Evolutionary conservation across 2,329 filamentous ascomycete species (phyloP).

Genomic region (Juglanconis juglandina): DNA sequence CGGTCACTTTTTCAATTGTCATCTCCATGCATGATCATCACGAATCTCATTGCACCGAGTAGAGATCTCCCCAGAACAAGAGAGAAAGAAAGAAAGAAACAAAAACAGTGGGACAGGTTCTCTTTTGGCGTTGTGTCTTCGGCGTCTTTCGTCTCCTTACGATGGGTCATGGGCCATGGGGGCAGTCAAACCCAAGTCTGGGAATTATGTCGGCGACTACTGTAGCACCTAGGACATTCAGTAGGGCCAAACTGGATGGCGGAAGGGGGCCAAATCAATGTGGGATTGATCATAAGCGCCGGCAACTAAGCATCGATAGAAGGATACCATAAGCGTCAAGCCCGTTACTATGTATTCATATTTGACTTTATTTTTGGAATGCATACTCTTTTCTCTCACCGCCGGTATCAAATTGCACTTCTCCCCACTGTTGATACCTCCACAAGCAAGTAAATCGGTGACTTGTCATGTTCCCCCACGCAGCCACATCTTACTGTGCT

Average conservation of each 20-base stretch:
- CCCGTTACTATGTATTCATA: too few species aligned
- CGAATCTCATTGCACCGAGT: neutral
- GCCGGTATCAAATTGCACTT: neutral
- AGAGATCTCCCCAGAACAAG: neutral
- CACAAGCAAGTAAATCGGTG: too few species aligned
- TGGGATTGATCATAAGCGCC: neutral
- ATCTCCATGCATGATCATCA: neutral
- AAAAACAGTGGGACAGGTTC: constrained; percentile 3
- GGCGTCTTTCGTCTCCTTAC: neutral
- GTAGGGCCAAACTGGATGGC: too few species aligned
- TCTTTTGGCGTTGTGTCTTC: neutral
- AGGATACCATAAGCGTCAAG: too few species aligned
- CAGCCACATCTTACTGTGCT: neutral
- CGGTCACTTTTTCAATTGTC: neutral
- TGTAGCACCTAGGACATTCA: neutral
- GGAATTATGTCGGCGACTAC: neutral
- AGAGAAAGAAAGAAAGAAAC: neutral
- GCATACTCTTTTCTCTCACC: too few species aligned
- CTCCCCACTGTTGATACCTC: neutral
- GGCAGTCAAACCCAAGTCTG: neutral
- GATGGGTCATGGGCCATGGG: neutral
- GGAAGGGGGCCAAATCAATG: neutral
- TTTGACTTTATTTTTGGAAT: too few species aligned
- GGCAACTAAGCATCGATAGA: neutral
- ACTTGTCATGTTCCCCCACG: neutral